phyloP scores from a whole-genome alignment of 1,284 basidiomycete genomes.

The Puccinia polysora region DNA sequence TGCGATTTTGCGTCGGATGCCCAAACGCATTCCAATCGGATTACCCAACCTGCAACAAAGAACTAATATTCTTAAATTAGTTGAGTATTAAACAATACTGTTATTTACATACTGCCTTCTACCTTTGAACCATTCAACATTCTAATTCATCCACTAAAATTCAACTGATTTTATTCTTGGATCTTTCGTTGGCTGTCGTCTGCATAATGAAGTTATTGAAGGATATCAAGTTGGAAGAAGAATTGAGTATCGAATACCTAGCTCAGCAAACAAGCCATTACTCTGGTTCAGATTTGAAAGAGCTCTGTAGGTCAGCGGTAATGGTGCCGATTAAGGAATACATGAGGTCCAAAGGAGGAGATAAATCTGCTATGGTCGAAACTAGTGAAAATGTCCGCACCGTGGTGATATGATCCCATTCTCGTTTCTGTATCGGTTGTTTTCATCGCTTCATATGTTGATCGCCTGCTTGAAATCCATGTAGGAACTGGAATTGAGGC shows the following conservation, averaged over 20 bases:
- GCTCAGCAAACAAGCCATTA: constrained; percentile 71
- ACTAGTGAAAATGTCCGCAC: constrained; percentile 23
- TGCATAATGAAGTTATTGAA: constrained; percentile 15
- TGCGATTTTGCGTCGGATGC: constrained; percentile 92
- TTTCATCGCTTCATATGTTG: background rate
- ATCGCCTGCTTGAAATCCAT: background rate
- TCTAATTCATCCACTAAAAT: background rate
- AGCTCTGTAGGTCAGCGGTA: constrained; percentile 74
- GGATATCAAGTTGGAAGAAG: constrained; percentile 58
- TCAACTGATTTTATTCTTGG: background rate
- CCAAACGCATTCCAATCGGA: constrained; percentile 87
- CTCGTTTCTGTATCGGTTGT: background rate
- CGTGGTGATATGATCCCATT: background rate
- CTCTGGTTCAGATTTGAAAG: constrained; percentile 87
- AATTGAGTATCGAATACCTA: constrained; percentile 65
- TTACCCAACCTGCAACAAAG: constrained; percentile 78
- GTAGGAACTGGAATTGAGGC: constrained; percentile 40
- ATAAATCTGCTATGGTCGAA: constrained; percentile 35
- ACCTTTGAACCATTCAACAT: constrained; percentile 45
- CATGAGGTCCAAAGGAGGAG: constrained; percentile 32
- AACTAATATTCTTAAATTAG: constrained; percentile 78
- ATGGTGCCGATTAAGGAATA: constrained; percentile 49
- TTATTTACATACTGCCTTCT: too few species aligned
- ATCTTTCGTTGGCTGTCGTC: background rate
- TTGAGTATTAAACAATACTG: constrained; percentile 54